Conservation (phyloP, 2,329 filamentous ascomycete genomes). For the Aspergillus hortae region DNA sequence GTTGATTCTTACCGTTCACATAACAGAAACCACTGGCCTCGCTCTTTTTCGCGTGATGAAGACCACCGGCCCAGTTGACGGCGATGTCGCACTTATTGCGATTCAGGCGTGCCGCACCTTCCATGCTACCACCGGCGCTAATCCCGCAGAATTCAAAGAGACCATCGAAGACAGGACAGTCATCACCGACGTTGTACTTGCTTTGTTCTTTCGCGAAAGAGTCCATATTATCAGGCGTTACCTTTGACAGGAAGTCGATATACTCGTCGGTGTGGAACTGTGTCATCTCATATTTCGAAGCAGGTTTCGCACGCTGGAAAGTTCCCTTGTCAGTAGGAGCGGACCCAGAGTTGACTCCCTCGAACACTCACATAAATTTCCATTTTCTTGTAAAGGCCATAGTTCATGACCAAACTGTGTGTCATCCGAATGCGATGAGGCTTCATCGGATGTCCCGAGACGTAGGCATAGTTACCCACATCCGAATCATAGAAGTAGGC, state of each 20-base stretch:
- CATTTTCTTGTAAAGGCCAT: slow-evolving; percentile 70
- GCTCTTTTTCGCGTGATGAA: slow-evolving; percentile 94
- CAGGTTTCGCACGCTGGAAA: slow-evolving; percentile 71
- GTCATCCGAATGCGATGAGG: slow-evolving; percentile 66
- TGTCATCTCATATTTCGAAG: slow-evolving; percentile 68
- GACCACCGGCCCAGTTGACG: slow-evolving; percentile 85
- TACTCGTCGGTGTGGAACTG: slow-evolving; percentile 73
- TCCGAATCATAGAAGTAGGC: slow-evolving; percentile 99
- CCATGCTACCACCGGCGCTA: slow-evolving; percentile 67
- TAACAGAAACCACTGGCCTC: slow-evolving; percentile 98
- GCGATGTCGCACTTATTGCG: slow-evolving; percentile 66
- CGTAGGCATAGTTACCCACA: slow-evolving; percentile 97
- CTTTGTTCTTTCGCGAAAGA: slow-evolving; percentile 85
- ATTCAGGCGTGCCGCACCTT: slow-evolving; percentile 65
- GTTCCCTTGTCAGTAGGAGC: slow-evolving; percentile 17
- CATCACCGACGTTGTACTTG: slow-evolving; percentile 66
- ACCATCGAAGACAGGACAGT: slow-evolving; percentile 65
- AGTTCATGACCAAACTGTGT: slow-evolving; percentile 66
- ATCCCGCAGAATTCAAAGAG: slow-evolving; percentile 69
- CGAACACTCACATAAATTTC: slow-evolving; percentile 59
- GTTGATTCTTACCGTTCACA: slow-evolving; percentile 67
- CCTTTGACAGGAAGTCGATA: slow-evolving; percentile 72
- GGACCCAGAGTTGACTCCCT: background rate
- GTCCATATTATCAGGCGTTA: slow-evolving; percentile 99
- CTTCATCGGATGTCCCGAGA: slow-evolving; percentile 68